Percentiles rank a stretch among this genome's conserved stretches.
These are phyloP conservation scores for Blastocystis sp. DNA, from an alignment of 352 stramenopile species.

Conservation along the genomic window DNA sequence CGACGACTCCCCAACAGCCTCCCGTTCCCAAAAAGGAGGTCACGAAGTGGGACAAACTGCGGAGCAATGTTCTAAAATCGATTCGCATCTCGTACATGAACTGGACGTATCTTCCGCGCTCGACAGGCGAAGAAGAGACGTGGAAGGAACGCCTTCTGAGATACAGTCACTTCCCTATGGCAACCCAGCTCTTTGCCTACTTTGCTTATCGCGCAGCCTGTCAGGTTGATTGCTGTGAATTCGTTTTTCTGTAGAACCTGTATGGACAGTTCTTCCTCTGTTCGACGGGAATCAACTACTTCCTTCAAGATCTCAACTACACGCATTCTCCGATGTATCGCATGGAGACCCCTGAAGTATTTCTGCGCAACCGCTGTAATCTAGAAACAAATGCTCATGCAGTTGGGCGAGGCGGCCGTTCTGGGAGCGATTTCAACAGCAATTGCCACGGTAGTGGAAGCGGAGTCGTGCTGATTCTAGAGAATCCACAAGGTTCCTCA, in stretches of 20 bases:
- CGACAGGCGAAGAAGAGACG: constrained; percentile 11
- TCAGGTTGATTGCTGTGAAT: neutral
- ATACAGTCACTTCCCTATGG: constrained; percentile 53
- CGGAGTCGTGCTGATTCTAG: neutral
- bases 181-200: constrained; percentile 51
- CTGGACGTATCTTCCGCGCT: constrained; percentile 51
- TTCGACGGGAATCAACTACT: constrained; percentile 44
- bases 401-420: constrained; percentile 23
- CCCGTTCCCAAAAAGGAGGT: neutral
- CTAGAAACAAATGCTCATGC: constrained; percentile 49
- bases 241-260: neutral
- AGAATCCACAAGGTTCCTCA: constrained; percentile 53
- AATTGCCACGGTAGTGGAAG: constrained; percentile 8
- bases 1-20: neutral
- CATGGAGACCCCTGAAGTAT: neutral
- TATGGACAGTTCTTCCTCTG: constrained; percentile 45
- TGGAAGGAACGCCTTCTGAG: constrained; percentile 2
- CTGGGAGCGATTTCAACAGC: constrained; percentile 9
- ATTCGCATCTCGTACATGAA: constrained; percentile 55
- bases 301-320: constrained; percentile 51
- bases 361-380: neutral
- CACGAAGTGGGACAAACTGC: constrained; percentile 8
- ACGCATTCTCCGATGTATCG: constrained; percentile 44
- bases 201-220: constrained; percentile 47
- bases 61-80: constrained; percentile 1